Base-by-base conservation (phyloP, 352 stramenopile genomes). In the Pythium sp. region DNA sequence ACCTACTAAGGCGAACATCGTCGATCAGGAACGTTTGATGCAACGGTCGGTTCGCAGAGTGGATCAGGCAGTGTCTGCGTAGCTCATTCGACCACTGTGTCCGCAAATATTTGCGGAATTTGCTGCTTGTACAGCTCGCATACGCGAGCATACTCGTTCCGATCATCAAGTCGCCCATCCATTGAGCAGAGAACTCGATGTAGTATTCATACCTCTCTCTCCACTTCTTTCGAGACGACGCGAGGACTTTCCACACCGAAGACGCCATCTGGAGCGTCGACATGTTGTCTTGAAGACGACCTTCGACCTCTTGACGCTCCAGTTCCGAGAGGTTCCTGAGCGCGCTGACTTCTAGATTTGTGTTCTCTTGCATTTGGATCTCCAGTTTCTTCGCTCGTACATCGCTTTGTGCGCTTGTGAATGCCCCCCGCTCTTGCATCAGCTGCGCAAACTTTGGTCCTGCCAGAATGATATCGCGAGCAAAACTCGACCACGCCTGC, bases 81-180 rank as follows among this genome's bases (percentile, higher is more conserved):
- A 93, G 58, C 3, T 65, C 68, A 2, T 77, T 43, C 0, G 67
- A 78, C 86, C 82, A 94, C 14, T 79, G 53, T 7, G 49, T 15
- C 0, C 80, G 67, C 4, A 89, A 70, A n/a, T 69, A 55, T 0
- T 18, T 14, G 2, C 75, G 70, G 2, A 69, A 67, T 1, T 24
- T n/a, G 6, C 28, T n/a, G 0, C 63, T 78, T 3, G 79, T 12
- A 5, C 65, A 74, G 7, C 79, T 77, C 6, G 77, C 72, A 49
- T 94, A 94, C 0, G 70, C 73, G 11, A 90, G 62, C 0, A 72
- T 62, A 0, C 81, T 81, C 26, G 86, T 92, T 2, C 74, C 77
- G 6, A 94, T 59, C n/a, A 93, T 72, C 26, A 92, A 66, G 20
- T 94, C 84, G 3, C 80, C 86, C 60, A 81, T 75, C 65, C 77